Base-by-base conservation (phyloP, 345 rosid species). In the Gossypium turneri region DNA sequence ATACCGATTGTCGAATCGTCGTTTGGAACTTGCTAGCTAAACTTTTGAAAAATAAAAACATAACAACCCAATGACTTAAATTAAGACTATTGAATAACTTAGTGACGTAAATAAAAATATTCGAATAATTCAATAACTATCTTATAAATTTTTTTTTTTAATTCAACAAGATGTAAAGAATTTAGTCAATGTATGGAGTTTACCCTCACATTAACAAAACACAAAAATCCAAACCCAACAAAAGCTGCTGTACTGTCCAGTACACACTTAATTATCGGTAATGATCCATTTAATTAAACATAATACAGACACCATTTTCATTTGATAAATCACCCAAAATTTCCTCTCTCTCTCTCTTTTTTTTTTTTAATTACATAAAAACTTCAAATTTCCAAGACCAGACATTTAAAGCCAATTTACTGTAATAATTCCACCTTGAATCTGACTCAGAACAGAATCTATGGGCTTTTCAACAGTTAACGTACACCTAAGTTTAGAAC, bases 161-260 rank as follows among this genome's bases (percentile, higher is more conserved):
- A 20, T 27, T 27, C 3, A 27, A 27, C 29, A 0, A 25, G 27
- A 25, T 25, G 27, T 27, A 3, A 27, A 27, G 34, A 27, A 27
- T 27, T 29, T 27, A 27, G 3, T 3, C 29, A 2, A 2, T 27
- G 3, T 3, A 3, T 3, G 29, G 29, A 27, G 29, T 27, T 27
- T 3, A 29, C 34, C 34, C 34, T 29, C 34, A 29, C 34, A 29
- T 29, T 29, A 29, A 29, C 34, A 29, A 72, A 70, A 55, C 55
- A 80, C 45, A 70, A 73, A 48, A 73, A 72, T 68, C 70, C 79
- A 3, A 82, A 84, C 79, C 48, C 43, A 25, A 71, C 70, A 53
- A 76, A 41, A 64, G 24, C 63, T 41, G 48, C 62, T 77, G 81
- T 84, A 76, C 85, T 48, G 77, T 80, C 58, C 65, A 70, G 84